Conservation (phyloP, 495 filamentous ascomycete species). For the Friedmanniomyces simplex region DNA sequence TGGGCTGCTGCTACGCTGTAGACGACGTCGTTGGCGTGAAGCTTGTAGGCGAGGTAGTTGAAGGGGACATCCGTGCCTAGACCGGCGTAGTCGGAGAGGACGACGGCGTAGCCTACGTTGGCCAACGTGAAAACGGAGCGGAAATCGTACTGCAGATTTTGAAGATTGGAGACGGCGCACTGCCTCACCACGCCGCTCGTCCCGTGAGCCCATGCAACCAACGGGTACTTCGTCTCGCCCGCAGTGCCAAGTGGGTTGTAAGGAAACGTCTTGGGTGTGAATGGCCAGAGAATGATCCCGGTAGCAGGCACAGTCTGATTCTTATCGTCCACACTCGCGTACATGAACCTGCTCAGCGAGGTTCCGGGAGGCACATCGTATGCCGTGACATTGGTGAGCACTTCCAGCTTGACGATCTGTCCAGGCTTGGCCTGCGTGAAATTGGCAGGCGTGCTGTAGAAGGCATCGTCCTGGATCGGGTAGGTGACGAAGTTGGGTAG, state of each 20-base stretch:
- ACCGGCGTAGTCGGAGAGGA: slow-evolving; percentile 46
- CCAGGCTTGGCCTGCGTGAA: slow-evolving; percentile 2
- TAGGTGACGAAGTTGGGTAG: slow-evolving; percentile 5
- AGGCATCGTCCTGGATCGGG: slow-evolving; percentile 4
- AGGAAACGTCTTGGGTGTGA: slow-evolving; percentile 18
- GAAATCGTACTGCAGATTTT: slow-evolving; percentile 38
- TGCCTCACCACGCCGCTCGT: slow-evolving; percentile 39
- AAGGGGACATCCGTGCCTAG: slow-evolving; percentile 34
- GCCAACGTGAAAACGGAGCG: slow-evolving; percentile 38
- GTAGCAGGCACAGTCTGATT: slow-evolving; percentile 39
- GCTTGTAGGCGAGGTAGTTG: slow-evolving; percentile 32
- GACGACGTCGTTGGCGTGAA: slow-evolving; percentile 36
- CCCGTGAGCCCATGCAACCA: slow-evolving; percentile 45
- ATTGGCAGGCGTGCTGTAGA: slow-evolving; percentile 8
- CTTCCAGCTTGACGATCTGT: slow-evolving; percentile 10
- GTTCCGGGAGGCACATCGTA: slow-evolving; percentile 7
- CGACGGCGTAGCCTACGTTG: slow-evolving; percentile 41
- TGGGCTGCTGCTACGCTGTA: slow-evolving; percentile 38
- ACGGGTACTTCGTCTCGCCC: slow-evolving; percentile 22
- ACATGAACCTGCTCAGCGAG: slow-evolving; percentile 29
- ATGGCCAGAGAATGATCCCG: slow-evolving; percentile 45
- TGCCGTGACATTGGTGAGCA: slow-evolving; percentile 1
- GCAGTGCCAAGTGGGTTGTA: background rate
- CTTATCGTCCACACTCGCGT: slow-evolving; percentile 36
- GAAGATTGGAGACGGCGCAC: slow-evolving; percentile 35